A percentile compares a stretch with the other conserved stretches of the same genome.
These are phyloP conservation scores for Acorus gramineus DNA, from an alignment of 106 monocot species.

Conservation along the genomic window DNA sequence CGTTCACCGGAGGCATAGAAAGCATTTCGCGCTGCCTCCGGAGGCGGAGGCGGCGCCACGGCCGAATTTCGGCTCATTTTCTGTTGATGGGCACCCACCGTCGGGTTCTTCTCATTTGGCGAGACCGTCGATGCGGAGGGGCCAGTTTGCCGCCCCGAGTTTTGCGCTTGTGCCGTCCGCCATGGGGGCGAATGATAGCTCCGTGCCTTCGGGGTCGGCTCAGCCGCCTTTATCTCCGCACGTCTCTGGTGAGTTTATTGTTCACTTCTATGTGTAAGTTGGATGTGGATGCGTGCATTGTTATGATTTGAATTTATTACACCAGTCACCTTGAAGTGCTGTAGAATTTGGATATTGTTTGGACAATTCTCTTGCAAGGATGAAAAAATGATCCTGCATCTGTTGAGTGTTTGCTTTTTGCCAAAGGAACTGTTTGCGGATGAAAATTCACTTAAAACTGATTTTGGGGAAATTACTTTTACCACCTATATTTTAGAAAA, in stretches of 20 bases:
- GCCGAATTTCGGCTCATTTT: constrained; percentile 19
- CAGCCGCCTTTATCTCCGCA: constrained; percentile 51
- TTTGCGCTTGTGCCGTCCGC: constrained; percentile 26
- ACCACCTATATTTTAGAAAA: too few species aligned
- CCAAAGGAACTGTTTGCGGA: too few species aligned
- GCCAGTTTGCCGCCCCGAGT: constrained; percentile 10
- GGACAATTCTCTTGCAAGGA: too few species aligned
- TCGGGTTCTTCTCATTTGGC: constrained; percentile 17
- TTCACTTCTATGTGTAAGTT: not conserved
- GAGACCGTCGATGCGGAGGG: constrained; percentile 11
- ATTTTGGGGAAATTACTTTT: too few species aligned
- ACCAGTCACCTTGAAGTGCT: too few species aligned
- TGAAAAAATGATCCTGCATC: too few species aligned
- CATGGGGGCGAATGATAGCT: constrained; percentile 26
- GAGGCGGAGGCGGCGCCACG: not conserved
- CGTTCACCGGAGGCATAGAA: constrained; percentile 13
- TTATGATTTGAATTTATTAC: not conserved
- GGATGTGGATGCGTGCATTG: not conserved
- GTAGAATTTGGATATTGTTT: too few species aligned
- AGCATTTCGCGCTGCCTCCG: constrained; percentile 6
- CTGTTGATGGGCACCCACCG: constrained; percentile 8
- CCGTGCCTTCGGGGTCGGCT: constrained; percentile 32
- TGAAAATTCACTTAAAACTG: too few species aligned
- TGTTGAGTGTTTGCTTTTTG: too few species aligned
- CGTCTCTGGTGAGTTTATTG: constrained; percentile 35